Conservation (phyloP, 2,329 filamentous ascomycete species). For the Xylariaceae sp. region DNA sequence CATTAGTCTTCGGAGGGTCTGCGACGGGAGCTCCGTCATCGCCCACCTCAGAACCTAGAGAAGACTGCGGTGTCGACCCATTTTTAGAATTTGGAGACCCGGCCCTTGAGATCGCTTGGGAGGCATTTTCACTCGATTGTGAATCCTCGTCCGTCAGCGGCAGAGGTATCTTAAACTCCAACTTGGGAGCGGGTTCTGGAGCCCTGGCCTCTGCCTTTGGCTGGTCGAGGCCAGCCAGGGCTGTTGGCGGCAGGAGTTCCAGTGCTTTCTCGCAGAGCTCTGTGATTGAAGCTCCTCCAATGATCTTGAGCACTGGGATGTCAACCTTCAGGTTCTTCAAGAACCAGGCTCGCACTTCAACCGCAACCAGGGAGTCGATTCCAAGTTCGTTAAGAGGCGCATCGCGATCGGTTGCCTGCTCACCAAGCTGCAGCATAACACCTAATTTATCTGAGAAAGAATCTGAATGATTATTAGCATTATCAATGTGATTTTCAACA, state of each 20-base stretch:
- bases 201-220: not conserved
- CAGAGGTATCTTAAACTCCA: not conserved
- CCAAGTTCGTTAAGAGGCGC: constrained; percentile 33
- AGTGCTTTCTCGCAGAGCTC: constrained; percentile 16
- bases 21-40: not conserved
- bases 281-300: constrained; percentile 25
- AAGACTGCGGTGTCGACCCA: not conserved
- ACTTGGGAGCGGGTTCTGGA: not conserved
- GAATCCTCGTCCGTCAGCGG: not conserved
- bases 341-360: constrained; percentile 55
- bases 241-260: not conserved
- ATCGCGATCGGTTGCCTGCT: constrained; percentile 12
- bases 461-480: constrained; percentile 8
- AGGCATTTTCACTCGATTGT: not conserved
- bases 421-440: constrained; percentile 17
- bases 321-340: constrained; percentile 51
- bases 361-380: constrained; percentile 42
- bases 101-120: not conserved
- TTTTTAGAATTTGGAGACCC: constrained; percentile 1
- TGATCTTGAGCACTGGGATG: constrained; percentile 51
- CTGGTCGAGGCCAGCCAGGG: not conserved
- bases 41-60: constrained; percentile 1
- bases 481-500: not conserved
- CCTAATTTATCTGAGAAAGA: constrained; percentile 19
- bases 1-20: not conserved